Conservation (phyloP, 768 basidiomycete genomes). For the Naganishia onofrii region DNA sequence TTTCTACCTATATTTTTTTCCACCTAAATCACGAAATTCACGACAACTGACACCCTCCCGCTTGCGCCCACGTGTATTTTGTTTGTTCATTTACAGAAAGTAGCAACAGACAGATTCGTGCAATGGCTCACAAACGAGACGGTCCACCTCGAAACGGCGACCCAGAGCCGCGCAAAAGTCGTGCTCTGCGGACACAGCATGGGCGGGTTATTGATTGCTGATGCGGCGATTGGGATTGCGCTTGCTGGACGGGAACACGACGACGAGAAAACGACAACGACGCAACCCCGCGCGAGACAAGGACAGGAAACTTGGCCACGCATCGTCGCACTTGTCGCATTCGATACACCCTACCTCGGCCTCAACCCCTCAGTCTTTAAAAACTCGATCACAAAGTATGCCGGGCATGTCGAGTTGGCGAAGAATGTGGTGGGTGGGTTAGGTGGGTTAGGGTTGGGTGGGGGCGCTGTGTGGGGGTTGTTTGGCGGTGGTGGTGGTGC, state of each 20-base stretch:
- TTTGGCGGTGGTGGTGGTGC: not conserved
- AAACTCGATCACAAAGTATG: conserved; percentile 71
- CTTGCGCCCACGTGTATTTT: too few relatives aligned
- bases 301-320: conserved; percentile 74
- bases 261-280: conserved; percentile 57
- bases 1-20: too few relatives aligned
- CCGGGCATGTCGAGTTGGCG: conserved; percentile 67
- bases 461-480: conserved; percentile 30
- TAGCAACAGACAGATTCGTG: conserved; percentile 78
- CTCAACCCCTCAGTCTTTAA: conserved; percentile 82
- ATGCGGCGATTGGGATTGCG: conserved; percentile 71
- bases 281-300: conserved; percentile 46
- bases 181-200: conserved; percentile 89
- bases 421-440: conserved; percentile 63
- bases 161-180: conserved; percentile 60
- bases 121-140: conserved; percentile 90
- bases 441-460: conserved; percentile 43
- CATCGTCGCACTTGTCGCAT: conserved; percentile 78
- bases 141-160: conserved; percentile 71
- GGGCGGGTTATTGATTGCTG: conserved; percentile 86
- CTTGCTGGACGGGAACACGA: conserved; percentile 51
- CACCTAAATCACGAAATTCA: too few relatives aligned
- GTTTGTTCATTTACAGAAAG: conserved; percentile 57
- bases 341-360: conserved; percentile 92
- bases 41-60: too few relatives aligned